Conservation (phyloP, 2,329 filamentous ascomycete species). For the Fusarium setosum region DNA sequence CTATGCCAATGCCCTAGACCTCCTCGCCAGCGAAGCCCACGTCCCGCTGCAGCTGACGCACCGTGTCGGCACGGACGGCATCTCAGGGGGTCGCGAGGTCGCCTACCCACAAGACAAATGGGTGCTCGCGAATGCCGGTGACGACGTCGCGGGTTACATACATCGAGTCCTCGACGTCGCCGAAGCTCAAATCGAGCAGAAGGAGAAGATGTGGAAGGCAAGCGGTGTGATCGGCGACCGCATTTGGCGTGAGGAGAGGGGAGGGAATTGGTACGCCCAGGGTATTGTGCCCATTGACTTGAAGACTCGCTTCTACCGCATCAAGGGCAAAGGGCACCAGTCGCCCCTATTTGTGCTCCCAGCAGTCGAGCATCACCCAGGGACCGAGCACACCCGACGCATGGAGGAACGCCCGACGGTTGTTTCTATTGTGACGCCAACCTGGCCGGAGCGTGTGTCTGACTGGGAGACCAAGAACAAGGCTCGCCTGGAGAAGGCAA, state of each 20-base stretch:
- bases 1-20: conserved; percentile 62
- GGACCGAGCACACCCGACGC: conserved; percentile 55
- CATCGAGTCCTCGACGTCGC: conserved; percentile 59
- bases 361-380: conserved; percentile 59
- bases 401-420: conserved; percentile 58
- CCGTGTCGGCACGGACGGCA: conserved; percentile 61
- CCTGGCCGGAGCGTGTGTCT: conserved; percentile 48
- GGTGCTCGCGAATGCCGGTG: conserved; percentile 65
- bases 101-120: conserved; percentile 66
- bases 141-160: conserved; percentile 60
- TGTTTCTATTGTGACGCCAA: conserved; percentile 45
- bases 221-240: conserved; percentile 56
- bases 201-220: conserved; percentile 48
- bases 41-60: conserved; percentile 65
- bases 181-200: conserved; percentile 54
- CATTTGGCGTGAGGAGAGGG: conserved; percentile 44
- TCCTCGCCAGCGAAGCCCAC: conserved; percentile 60
- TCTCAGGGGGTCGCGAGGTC: conserved; percentile 62
- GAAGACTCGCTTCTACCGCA: conserved; percentile 63
- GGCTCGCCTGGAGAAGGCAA: conserved; percentile 35
- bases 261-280: conserved; percentile 47
- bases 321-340: conserved; percentile 54
- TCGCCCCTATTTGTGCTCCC: conserved; percentile 66
- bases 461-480: conserved; percentile 42
- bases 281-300: conserved; percentile 63